Evolutionary conservation across 345 rosid species (phyloP).

Genomic region (Erysimum cheiranthoides): DNA sequence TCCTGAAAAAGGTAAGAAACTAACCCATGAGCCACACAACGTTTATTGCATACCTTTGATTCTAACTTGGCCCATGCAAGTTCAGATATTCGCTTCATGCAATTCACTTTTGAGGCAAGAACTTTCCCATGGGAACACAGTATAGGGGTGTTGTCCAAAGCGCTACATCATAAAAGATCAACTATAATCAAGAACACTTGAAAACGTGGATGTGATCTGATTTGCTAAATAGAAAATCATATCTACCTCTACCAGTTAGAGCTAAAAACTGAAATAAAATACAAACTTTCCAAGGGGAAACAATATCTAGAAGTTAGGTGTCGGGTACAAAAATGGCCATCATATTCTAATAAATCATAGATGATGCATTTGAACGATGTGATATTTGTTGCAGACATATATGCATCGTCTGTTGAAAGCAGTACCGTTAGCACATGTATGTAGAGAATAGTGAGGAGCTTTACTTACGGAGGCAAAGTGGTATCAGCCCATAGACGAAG

Average conservation of each 20-base stretch:
- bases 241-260: slow-evolving; percentile 19
- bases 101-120: slow-evolving; percentile 68
- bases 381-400: slow-evolving; percentile 22
- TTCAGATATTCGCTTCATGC: slow-evolving; percentile 77
- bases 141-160: slow-evolving; percentile 73
- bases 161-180: slow-evolving; percentile 45
- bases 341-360: slow-evolving; percentile 8
- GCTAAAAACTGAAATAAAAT: slow-evolving; percentile 26
- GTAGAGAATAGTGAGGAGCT: slow-evolving; percentile 20
- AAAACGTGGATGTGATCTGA: slow-evolving; percentile 26
- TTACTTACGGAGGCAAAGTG: slow-evolving; percentile 70
- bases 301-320: not conserved
- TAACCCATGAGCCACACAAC: slow-evolving; percentile 24
- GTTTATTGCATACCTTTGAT: slow-evolving; percentile 62
- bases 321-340: not conserved
- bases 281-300: slow-evolving; percentile 19
- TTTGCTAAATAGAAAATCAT: slow-evolving; percentile 15
- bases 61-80: slow-evolving; percentile 77
- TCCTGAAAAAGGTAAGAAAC: slow-evolving; percentile 25
- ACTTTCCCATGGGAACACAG: slow-evolving; percentile 89
- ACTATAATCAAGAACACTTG: slow-evolving; percentile 32
- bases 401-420: slow-evolving; percentile 13
- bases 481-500: slow-evolving; percentile 95
- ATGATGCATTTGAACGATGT: slow-evolving; percentile 15
- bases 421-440: slow-evolving; percentile 25